Percentiles rank a stretch among this genome's conserved stretches.
Conservation (phyloP, 192 early-diverging fungal species). For the Backusella morwellensis region DNA sequence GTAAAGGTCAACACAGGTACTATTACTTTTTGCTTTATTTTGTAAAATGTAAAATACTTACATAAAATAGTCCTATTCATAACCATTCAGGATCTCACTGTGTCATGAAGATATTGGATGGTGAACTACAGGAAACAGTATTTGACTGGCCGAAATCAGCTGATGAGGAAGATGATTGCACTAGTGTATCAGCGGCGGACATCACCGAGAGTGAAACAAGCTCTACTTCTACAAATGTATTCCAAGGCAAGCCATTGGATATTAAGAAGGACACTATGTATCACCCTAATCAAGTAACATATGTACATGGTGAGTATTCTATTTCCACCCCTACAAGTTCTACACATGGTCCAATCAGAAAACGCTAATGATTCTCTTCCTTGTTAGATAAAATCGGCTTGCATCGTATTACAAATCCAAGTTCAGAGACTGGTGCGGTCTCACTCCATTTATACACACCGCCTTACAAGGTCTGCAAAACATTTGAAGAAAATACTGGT, state of each 20-base stretch:
- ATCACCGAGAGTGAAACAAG: slow-evolving; percentile 30
- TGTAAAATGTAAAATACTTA: slow-evolving; percentile 9
- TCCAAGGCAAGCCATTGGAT: slow-evolving; percentile 26
- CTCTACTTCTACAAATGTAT: slow-evolving; percentile 18
- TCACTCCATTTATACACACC: slow-evolving; percentile 93
- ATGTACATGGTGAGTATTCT: slow-evolving; percentile 67
- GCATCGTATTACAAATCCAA: slow-evolving; percentile 77
- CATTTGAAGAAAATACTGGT: slow-evolving; percentile 81
- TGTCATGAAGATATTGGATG: slow-evolving; percentile 88
- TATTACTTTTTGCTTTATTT: background rate
- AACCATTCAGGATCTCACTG: slow-evolving; percentile 90
- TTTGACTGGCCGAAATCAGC: slow-evolving; percentile 66
- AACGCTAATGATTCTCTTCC: slow-evolving; percentile 4
- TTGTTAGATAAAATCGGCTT: slow-evolving; percentile 75
- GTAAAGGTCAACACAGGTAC: slow-evolving; percentile 60
- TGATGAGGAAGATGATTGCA: slow-evolving; percentile 16
- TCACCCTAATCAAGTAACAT: slow-evolving; percentile 67
- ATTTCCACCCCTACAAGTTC: background rate
- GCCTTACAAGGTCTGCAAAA: slow-evolving; percentile 79
- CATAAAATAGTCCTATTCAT: slow-evolving; percentile 75
- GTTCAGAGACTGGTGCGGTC: slow-evolving; percentile 53
- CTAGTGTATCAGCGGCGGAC: slow-evolving; percentile 19
- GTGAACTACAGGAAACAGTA: slow-evolving; percentile 72
- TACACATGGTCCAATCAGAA: slow-evolving; percentile 1
- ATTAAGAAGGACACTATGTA: slow-evolving; percentile 49